Conservation (phyloP, 129 eudicot species). For the Arctium lappa region DNA sequence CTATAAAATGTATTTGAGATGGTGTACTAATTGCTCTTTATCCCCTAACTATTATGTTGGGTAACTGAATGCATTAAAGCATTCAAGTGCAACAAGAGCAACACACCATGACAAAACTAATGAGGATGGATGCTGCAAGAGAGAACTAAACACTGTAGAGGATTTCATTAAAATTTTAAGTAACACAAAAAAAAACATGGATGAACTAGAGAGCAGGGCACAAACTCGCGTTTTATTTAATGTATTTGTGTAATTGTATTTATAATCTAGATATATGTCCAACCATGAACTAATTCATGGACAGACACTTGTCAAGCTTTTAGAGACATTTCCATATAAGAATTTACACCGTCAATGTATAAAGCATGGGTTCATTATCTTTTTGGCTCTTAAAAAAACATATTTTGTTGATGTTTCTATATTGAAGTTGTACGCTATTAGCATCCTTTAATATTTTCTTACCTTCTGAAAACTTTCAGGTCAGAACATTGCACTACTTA, state of each 20-base stretch:
- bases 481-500: constrained; percentile 84
- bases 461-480: constrained; percentile 47
- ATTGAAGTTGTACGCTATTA: background rate
- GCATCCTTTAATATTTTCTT: constrained; percentile 2
- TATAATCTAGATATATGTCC: background rate
- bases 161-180: too few relatives aligned
- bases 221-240: too few relatives aligned
- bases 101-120: too few relatives aligned
- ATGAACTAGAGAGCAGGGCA: too few relatives aligned
- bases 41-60: too few relatives aligned
- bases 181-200: too few relatives aligned
- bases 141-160: too few relatives aligned
- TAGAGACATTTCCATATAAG: background rate
- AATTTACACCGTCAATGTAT: background rate
- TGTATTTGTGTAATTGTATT: background rate
- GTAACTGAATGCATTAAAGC: too few relatives aligned
- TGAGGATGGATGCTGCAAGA: too few relatives aligned
- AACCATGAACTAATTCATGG: background rate
- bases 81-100: too few relatives aligned
- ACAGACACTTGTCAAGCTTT: background rate
- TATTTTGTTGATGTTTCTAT: background rate
- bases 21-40: too few relatives aligned
- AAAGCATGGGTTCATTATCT: background rate
- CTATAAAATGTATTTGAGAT: too few relatives aligned
- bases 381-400: background rate